A percentile compares a stretch with the other conserved stretches of the same genome.
phyloP scores from a whole-genome alignment of 352 stramenopile species.

The Globisporangium emineosum region DNA sequence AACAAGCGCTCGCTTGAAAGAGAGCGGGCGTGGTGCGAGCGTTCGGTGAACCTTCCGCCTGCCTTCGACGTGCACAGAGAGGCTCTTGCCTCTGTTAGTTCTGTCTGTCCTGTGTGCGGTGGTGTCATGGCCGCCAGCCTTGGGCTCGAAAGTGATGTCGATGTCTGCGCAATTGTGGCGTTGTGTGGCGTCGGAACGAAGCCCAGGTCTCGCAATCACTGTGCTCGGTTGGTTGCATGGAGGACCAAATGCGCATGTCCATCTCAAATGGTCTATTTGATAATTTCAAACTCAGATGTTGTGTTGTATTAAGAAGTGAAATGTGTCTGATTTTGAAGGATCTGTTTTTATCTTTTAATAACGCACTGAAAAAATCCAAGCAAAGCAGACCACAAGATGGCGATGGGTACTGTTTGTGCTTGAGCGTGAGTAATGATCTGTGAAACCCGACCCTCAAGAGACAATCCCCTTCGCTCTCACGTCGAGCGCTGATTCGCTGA shows the following conservation, averaged over 20 bases:
- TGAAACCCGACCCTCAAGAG: background rate
- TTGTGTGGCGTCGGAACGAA: slow-evolving; percentile 5
- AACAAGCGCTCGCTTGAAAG: too few relatives aligned
- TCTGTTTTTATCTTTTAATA: background rate
- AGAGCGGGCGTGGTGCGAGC: background rate
- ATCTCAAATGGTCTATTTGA: background rate
- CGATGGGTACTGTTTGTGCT: slow-evolving; percentile 13
- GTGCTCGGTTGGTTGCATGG: background rate
- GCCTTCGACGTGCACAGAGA: background rate
- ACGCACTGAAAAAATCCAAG: background rate
- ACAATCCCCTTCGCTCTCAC: background rate
- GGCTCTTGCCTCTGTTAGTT: too few relatives aligned
- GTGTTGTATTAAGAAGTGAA: too few relatives aligned
- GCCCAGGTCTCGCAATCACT: slow-evolving; percentile 4
- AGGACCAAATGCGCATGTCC: background rate
- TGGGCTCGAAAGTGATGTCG: background rate
- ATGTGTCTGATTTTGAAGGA: background rate
- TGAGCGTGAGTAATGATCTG: slow-evolving; percentile 3
- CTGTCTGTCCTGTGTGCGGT: too few relatives aligned
- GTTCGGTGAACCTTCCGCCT: slow-evolving; percentile 4
- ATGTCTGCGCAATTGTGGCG: background rate
- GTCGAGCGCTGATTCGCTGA: slow-evolving; percentile 2
- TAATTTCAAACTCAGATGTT: background rate
- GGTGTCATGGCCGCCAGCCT: background rate
- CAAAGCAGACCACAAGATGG: background rate